Evolutionary conservation across 169 alveolate genomes (phyloP).

Genomic region (Pseudocohnilembus persalinus): DNA sequence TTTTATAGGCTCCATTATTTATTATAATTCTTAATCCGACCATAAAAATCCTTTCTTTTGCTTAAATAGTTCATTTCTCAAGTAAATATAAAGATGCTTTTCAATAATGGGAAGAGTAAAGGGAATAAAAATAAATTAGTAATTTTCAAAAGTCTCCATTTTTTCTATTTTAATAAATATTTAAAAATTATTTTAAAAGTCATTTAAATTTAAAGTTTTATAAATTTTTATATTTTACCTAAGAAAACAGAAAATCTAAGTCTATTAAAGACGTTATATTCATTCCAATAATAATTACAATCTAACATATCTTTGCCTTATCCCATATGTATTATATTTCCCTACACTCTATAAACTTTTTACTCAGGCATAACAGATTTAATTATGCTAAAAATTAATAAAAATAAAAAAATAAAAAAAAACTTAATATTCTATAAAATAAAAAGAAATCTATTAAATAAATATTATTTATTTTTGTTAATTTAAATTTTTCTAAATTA

Average conservation of each 20-base stretch:
- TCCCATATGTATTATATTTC: slow-evolving; percentile 1
- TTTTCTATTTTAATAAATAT: neutral
- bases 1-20: neutral
- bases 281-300: neutral
- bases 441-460: too few relatives aligned
- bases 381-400: neutral
- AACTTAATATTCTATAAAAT: too few relatives aligned
- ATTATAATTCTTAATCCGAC: neutral
- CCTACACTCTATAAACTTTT: neutral
- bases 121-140: slow-evolving; percentile 5
- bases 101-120: slow-evolving; percentile 4
- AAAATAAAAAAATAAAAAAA: too few relatives aligned
- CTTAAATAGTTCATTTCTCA: neutral
- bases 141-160: neutral
- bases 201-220: neutral
- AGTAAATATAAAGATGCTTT: slow-evolving; percentile 1
- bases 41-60: neutral
- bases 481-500: too few relatives aligned
- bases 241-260: neutral
- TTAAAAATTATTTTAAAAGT: too few relatives aligned
- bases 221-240: neutral
- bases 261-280: slow-evolving; percentile 8
- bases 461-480: too few relatives aligned
- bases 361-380: neutral
- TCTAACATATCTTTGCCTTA: slow-evolving; percentile 7